Base-by-base conservation (phyloP, 2,329 filamentous ascomycete species). In the Neopestalotiopsis rosae region DNA sequence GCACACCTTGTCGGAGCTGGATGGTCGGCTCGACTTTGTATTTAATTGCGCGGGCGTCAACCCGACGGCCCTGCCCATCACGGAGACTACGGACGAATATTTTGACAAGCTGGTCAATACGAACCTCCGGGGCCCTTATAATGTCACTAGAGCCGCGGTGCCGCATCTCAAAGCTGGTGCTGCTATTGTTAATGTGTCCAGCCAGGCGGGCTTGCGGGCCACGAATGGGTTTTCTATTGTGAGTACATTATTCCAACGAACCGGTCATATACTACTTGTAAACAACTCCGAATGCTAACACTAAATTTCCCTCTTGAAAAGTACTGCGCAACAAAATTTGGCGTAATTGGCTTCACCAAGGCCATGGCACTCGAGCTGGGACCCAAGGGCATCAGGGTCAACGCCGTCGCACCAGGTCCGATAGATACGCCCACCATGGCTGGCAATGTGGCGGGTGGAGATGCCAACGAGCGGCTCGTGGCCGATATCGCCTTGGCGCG, bases 11-110 rank as follows among this genome's bases (percentile, higher is more conserved):
- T 59, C 65, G 20, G 17, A 56, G 1, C 72, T 80, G 42, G 74
- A 75, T 7, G 71, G 24, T 28, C 24, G 71, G 9, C 73, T 82
- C 12, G 74, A 81, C 72, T 75, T 79, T 63, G 75, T 83, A 4
- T 82, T 83, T 72, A 81, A 81, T 71, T 84, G 84, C 67, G 78
- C 80, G 6, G 84, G 84, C 42, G 76, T 86, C n/a, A 86, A 86
- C 70, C 84, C 84, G 1, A 85, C 82, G 0, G 74, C 75, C 1
- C 76, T 81, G 30, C 74, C 80, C 3, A 78, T 85, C 34, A 79
- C 78, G 40, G 75, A 80, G 4, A 81, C 81, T 1, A 78, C 78
- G 2, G 82, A 88, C 68, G 83, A 77, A 12, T 87, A 85, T 71
- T 86, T 81, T 76, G 80, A 84, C 70, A 81, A 79, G 59, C 75